A percentile compares a stretch with the other conserved stretches of the same genome.
Conservation (phyloP, 306 rosid species). For the Ormosia semicastrata region DNA sequence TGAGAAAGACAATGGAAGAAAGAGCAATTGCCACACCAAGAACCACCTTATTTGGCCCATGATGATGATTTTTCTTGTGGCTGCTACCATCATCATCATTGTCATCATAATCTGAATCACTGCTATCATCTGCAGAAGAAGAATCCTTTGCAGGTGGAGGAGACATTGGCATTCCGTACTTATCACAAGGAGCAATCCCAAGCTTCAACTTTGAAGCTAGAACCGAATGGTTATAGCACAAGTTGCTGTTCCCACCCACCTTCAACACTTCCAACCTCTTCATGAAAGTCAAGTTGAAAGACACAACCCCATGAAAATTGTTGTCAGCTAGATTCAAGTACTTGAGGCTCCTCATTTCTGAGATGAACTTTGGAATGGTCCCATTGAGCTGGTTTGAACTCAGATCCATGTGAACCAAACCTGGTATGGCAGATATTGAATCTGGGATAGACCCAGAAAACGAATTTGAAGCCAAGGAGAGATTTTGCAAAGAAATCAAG, state of each 20-base stretch:
- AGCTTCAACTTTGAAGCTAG: constrained; percentile 74
- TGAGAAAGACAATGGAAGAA: constrained; percentile 77
- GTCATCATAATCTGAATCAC: constrained; percentile 45
- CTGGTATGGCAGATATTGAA: constrained; percentile 66
- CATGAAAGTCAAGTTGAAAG: constrained; percentile 72
- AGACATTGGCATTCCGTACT: constrained; percentile 71
- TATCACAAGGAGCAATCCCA: constrained; percentile 81
- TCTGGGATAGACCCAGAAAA: constrained; percentile 68
- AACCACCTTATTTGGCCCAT: constrained; percentile 77
- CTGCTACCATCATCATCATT: constrained; percentile 33
- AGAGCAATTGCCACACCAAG: constrained; percentile 90
- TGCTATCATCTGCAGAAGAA: constrained; percentile 34
- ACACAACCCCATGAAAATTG: constrained; percentile 59
- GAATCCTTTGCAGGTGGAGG: constrained; percentile 68
- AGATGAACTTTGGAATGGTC: constrained; percentile 63
- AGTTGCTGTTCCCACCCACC: constrained; percentile 59
- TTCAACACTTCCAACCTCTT: constrained; percentile 49
- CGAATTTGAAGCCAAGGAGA: constrained; percentile 68
- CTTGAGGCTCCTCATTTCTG: constrained; percentile 61
- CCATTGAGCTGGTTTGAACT: constrained; percentile 83
- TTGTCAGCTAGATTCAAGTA: constrained; percentile 74
- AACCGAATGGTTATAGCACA: constrained; percentile 76
- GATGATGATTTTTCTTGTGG: constrained; percentile 51
- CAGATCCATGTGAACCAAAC: constrained; percentile 74
- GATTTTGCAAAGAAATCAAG: constrained; percentile 53